phyloP scores from a whole-genome alignment of 768 basidiomycete genomes.

The Termitomyces heimii region DNA sequence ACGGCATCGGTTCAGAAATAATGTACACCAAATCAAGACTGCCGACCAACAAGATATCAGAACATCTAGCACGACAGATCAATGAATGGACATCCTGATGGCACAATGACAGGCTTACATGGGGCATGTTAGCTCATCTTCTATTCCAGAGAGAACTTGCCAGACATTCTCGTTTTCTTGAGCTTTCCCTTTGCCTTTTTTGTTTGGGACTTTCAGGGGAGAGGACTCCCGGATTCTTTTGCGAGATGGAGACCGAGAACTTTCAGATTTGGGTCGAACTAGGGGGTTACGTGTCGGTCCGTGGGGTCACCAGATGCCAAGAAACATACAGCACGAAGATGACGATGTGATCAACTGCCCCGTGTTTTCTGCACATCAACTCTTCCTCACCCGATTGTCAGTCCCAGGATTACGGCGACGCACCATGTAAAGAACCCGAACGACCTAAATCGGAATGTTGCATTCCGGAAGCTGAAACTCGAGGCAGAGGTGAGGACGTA shows the following conservation, averaged over 20 bases:
- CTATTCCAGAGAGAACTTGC: constrained; percentile 39
- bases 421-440: constrained; percentile 4
- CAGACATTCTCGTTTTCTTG: constrained; percentile 14
- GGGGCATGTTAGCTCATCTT: constrained; percentile 64
- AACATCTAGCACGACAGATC: constrained; percentile 43
- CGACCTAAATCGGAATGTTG: not conserved
- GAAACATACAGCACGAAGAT: not conserved
- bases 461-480: constrained; percentile 3
- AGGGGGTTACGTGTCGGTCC: not conserved
- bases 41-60: constrained; percentile 56
- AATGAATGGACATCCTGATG: not conserved
- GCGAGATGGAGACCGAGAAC: not conserved
- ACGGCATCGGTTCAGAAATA: constrained; percentile 17
- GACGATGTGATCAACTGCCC: not conserved
- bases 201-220: constrained; percentile 13
- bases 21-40: not conserved
- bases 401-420: not conserved
- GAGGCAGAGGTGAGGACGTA: constrained; percentile 12
- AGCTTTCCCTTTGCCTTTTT: constrained; percentile 42
- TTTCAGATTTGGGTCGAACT: not conserved
- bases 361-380: constrained; percentile 1
- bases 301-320: not conserved
- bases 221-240: constrained; percentile 13
- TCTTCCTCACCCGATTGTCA: not conserved
- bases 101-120: constrained; percentile 43